A percentile compares a stretch with the other conserved stretches of the same genome.
These are phyloP conservation scores for Aspergillus incahuasiensis DNA, from an alignment of 495 filamentous ascomycete species.

Conservation along the genomic window DNA sequence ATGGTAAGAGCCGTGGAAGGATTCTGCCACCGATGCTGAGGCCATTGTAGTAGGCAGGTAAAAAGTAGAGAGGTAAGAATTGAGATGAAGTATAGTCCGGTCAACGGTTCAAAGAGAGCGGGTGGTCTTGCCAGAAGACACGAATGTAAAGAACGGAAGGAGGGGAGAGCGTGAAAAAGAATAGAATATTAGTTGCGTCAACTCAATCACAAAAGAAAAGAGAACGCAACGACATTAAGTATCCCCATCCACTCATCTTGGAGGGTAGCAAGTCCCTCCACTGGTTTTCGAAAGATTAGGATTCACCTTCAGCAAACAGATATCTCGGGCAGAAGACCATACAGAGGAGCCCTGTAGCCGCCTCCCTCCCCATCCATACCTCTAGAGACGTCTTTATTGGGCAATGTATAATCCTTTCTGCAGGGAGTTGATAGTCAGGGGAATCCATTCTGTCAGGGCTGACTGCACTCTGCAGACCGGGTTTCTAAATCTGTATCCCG, in stretches of 20 bases:
- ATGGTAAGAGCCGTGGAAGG: slow-evolving; percentile 20
- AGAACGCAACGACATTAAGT: background rate
- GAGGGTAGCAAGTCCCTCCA: background rate
- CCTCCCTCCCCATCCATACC: background rate
- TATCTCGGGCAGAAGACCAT: slow-evolving; percentile 11
- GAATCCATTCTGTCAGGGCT: background rate
- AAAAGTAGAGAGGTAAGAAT: background rate
- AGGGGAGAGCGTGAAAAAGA: slow-evolving; percentile 1
- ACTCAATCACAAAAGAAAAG: background rate
- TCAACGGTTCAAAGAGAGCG: slow-evolving; percentile 1
- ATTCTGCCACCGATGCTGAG: slow-evolving; percentile 20
- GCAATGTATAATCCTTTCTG: background rate
- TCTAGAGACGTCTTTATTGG: background rate
- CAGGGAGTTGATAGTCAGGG: background rate
- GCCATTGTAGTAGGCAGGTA: slow-evolving; percentile 22
- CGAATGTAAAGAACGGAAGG: slow-evolving; percentile 2
- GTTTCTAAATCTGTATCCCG: slow-evolving; percentile 11
- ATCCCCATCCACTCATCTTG: background rate
- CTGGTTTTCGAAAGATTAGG: slow-evolving; percentile 3
- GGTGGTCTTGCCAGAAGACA: slow-evolving; percentile 17
- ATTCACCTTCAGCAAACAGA: slow-evolving; percentile 4
- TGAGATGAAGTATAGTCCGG: background rate
- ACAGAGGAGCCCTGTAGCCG: slow-evolving; percentile 11
- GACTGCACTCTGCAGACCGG: background rate
- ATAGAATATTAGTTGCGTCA: background rate